Percentiles rank a stretch among this genome's conserved stretches.
phyloP scores from a whole-genome alignment of 371 early-diverging fungal species.

The Apophysomyces elegans region DNA sequence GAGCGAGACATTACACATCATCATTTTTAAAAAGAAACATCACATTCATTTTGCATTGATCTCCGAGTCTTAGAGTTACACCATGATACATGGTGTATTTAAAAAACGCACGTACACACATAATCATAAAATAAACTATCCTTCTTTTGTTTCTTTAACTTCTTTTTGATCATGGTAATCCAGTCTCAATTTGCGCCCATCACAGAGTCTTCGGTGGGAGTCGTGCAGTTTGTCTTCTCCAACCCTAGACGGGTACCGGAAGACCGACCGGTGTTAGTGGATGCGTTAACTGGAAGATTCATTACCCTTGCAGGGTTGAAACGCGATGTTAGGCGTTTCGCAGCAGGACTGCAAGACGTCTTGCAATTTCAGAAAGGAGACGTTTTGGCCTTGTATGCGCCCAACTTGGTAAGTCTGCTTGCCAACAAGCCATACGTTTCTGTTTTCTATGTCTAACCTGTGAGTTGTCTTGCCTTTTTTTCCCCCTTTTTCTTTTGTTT shows the following conservation, averaged over 20 bases:
- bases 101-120: neutral
- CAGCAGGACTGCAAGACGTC: neutral
- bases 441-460: too few relatives aligned
- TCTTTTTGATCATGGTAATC: slow-evolving; percentile 21
- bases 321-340: slow-evolving; percentile 10
- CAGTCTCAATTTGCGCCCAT: slow-evolving; percentile 14
- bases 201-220: slow-evolving; percentile 18
- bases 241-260: slow-evolving; percentile 21
- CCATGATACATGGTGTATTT: neutral
- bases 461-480: too few relatives aligned
- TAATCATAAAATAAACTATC: neutral
- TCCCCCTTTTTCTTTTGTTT: neutral
- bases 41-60: slow-evolving; percentile 1
- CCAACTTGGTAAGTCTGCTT: slow-evolving; percentile 13
- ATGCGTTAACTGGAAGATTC: neutral
- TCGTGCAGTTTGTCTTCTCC: slow-evolving; percentile 25
- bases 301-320: neutral
- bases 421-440: too few relatives aligned
- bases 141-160: neutral
- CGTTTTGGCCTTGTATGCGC: slow-evolving; percentile 20
- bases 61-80: slow-evolving; percentile 10
- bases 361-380: slow-evolving; percentile 14
- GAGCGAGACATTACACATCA: neutral
- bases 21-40: neutral
- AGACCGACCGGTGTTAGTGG: slow-evolving; percentile 1